A percentile compares a stretch with the other conserved stretches of the same genome.
phyloP scores from a whole-genome alignment of 768 basidiomycete species.

The Leccinum pellstonianum region DNA sequence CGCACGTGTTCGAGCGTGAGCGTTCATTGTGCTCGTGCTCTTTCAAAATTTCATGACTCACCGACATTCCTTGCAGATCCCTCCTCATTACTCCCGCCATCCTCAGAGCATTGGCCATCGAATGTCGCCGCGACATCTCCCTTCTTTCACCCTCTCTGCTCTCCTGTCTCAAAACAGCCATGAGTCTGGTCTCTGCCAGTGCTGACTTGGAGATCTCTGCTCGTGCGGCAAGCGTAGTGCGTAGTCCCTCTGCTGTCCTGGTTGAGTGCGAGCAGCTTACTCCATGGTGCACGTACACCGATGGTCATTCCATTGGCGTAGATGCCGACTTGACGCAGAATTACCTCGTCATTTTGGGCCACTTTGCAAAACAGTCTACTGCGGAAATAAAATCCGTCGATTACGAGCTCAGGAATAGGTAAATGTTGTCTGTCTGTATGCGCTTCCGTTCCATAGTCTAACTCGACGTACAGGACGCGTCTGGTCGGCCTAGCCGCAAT shows the following conservation, averaged over 20 bases:
- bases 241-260: constrained; percentile 27
- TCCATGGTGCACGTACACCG: constrained; percentile 90
- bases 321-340: constrained; percentile 67
- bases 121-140: constrained; percentile 82
- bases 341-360: constrained; percentile 65
- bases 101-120: constrained; percentile 76
- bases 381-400: constrained; percentile 50
- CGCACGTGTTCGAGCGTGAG: constrained; percentile 76
- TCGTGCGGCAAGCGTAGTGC: constrained; percentile 76
- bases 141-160: constrained; percentile 71
- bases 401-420: constrained; percentile 76
- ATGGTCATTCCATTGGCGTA: constrained; percentile 78
- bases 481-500: constrained; percentile 85
- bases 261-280: constrained; percentile 57
- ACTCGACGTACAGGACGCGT: constrained; percentile 54
- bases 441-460: not conserved
- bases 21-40: constrained; percentile 8
- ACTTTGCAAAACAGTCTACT: constrained; percentile 63
- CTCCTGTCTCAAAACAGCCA: constrained; percentile 57
- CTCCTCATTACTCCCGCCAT: constrained; percentile 84
- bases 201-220: constrained; percentile 74
- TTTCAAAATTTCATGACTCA: not conserved
- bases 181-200: constrained; percentile 44
- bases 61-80: constrained; percentile 41
- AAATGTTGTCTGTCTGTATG: constrained; percentile 2